Percentiles rank a stretch among this genome's conserved stretches.
phyloP scores from a whole-genome alignment of 2,329 filamentous ascomycete genomes.

The Tolypocladium guangdongense region DNA sequence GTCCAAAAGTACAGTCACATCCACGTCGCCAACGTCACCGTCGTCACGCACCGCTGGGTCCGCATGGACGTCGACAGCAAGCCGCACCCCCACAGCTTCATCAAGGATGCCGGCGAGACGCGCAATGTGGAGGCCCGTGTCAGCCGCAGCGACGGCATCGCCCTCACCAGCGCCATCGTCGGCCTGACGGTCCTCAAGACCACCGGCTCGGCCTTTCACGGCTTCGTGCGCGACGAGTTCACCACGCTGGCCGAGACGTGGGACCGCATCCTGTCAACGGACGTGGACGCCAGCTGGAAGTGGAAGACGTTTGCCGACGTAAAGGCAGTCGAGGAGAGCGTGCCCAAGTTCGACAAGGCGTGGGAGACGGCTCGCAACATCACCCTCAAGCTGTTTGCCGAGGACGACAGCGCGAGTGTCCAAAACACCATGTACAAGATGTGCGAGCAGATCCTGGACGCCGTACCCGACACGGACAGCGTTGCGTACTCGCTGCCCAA shows the following conservation, averaged over 20 bases:
- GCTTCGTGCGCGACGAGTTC: constrained; percentile 87
- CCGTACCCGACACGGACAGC: constrained; percentile 57
- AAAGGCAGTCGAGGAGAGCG: constrained; percentile 53
- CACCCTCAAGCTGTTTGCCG: constrained; percentile 85
- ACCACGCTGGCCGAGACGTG: constrained; percentile 83
- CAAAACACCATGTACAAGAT: constrained; percentile 99
- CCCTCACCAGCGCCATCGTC: constrained; percentile 65
- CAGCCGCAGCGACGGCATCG: constrained; percentile 57
- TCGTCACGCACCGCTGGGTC: constrained; percentile 83
- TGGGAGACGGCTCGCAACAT: constrained; percentile 70
- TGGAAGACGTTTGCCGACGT: constrained; percentile 65
- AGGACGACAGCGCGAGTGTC: constrained; percentile 83
- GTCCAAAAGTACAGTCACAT: constrained; percentile 82
- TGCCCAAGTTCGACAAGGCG: constrained; percentile 63
- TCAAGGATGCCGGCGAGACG: constrained; percentile 80
- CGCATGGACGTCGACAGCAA: constrained; percentile 79
- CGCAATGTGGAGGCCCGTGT: constrained; percentile 69
- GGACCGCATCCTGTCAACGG: constrained; percentile 92
- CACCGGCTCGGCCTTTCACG: constrained; percentile 92
- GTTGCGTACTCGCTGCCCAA: constrained; percentile 85
- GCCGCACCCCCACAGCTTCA: constrained; percentile 90
- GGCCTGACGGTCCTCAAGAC: constrained; percentile 88
- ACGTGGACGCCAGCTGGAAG: constrained; percentile 77
- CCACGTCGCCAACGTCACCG: constrained; percentile 66
- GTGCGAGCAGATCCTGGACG: constrained; percentile 73